phyloP scores from a whole-genome alignment of 805 yeast genomes.

The Myxozyma vanderwaltii region DNA sequence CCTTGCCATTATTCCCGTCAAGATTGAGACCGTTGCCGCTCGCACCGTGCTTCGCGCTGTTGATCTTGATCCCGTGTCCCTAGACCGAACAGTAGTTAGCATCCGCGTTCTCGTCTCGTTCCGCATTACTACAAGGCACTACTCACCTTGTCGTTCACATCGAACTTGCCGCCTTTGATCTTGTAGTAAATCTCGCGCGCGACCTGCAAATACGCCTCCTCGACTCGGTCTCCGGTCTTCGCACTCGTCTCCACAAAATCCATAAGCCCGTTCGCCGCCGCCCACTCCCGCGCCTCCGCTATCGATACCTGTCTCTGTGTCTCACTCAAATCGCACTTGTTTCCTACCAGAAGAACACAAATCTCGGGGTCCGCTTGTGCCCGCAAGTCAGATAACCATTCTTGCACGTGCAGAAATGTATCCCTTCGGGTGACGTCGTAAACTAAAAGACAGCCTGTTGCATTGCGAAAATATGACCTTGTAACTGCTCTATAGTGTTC shows the following conservation, averaged over 20 bases:
- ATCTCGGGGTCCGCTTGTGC: conserved; percentile 66
- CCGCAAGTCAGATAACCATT: conserved; percentile 77
- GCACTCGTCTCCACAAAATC: conserved; percentile 60
- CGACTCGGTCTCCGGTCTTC: conserved; percentile 61
- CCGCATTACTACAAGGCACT: background rate
- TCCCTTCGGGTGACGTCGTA: conserved; percentile 44
- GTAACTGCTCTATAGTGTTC: conserved; percentile 45
- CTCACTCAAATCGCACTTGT: conserved; percentile 63
- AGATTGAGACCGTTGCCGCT: conserved; percentile 11
- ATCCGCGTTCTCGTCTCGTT: background rate
- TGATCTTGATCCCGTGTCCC: conserved; percentile 33
- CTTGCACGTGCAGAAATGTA: conserved; percentile 45
- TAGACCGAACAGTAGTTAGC: background rate
- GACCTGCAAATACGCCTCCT: conserved; percentile 46
- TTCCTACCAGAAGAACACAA: conserved; percentile 77
- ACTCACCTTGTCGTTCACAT: conserved; percentile 40
- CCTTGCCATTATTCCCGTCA: conserved; percentile 15
- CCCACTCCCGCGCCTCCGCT: conserved; percentile 49
- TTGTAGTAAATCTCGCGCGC: conserved; percentile 42
- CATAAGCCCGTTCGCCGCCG: conserved; percentile 49
- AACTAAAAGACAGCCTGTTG: conserved; percentile 45
- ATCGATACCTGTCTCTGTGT: conserved; percentile 39
- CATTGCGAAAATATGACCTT: conserved; percentile 44
- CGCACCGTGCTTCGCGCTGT: conserved; percentile 27
- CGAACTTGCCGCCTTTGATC: conserved; percentile 40